These are phyloP conservation scores for Claviceps citrina DNA, from an alignment of 2,329 filamentous ascomycete species.

Conservation along the genomic window DNA sequence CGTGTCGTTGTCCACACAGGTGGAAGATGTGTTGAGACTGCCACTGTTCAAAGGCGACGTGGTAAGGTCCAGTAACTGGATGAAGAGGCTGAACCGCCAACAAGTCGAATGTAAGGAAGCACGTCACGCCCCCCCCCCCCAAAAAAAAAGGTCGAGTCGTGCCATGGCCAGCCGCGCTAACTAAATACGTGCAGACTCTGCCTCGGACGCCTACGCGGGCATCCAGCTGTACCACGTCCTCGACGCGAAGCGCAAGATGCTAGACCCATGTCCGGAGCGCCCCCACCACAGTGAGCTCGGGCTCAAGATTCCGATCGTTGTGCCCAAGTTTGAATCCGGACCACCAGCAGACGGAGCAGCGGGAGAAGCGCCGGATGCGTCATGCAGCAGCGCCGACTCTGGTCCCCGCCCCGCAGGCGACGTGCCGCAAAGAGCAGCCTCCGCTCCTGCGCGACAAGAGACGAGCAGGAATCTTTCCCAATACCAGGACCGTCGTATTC, in stretches of 20 bases:
- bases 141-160: too few relatives aligned
- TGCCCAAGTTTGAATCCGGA: not conserved
- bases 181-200: constrained; percentile 40
- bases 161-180: not conserved
- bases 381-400: too few relatives aligned
- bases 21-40: constrained; percentile 53
- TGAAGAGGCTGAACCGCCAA: constrained; percentile 37
- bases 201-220: constrained; percentile 70
- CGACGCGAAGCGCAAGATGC: constrained; percentile 48
- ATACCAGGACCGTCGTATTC: constrained; percentile 25
- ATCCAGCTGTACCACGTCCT: constrained; percentile 58
- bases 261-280: constrained; percentile 55
- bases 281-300: constrained; percentile 55
- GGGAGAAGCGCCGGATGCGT: too few relatives aligned
- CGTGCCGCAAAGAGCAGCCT: too few relatives aligned
- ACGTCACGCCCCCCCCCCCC: too few relatives aligned
- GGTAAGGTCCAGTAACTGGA: constrained; percentile 66
- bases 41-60: constrained; percentile 58
- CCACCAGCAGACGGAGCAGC: not conserved
- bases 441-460: not conserved
- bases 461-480: too few relatives aligned
- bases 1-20: constrained; percentile 53
- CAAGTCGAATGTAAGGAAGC: constrained; percentile 58
- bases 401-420: too few relatives aligned
- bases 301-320: constrained; percentile 40